phyloP scores from a whole-genome alignment of 768 basidiomycete species.

The Boletus subcaerulescens region DNA sequence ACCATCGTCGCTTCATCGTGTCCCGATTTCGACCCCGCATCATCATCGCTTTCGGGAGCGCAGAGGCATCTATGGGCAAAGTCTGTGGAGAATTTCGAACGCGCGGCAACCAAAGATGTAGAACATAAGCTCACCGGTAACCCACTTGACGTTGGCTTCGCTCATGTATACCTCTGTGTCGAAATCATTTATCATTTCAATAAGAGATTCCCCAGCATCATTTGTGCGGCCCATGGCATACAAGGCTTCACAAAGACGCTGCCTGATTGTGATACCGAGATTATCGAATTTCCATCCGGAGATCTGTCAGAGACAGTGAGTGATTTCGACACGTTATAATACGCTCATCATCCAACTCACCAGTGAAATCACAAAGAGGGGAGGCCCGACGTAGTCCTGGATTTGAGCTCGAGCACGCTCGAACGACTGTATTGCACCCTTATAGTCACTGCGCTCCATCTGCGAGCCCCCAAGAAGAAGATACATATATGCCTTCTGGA shows the following conservation, averaged over 20 bases:
- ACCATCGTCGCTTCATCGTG: too few relatives aligned
- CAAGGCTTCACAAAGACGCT: background rate
- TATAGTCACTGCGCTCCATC: background rate
- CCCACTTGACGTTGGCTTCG: background rate
- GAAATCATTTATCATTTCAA: background rate
- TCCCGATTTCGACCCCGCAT: background rate
- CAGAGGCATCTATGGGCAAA: background rate
- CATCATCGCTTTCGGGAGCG: background rate
- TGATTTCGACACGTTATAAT: background rate
- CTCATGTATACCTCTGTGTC: background rate
- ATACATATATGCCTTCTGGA: background rate
- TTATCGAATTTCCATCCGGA: background rate
- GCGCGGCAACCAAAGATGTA: background rate
- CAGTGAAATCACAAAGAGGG: background rate
- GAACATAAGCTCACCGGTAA: background rate
- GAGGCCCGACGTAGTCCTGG: background rate
- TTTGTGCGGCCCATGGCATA: background rate
- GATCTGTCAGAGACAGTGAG: background rate
- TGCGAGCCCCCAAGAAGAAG: background rate
- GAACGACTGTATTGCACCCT: background rate
- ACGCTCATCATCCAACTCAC: background rate
- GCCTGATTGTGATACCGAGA: background rate
- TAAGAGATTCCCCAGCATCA: background rate
- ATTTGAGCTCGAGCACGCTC: background rate
- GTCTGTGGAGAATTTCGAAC: background rate